Conservation (phyloP, 208 protist species). For the Trypanosoma mega region DNA sequence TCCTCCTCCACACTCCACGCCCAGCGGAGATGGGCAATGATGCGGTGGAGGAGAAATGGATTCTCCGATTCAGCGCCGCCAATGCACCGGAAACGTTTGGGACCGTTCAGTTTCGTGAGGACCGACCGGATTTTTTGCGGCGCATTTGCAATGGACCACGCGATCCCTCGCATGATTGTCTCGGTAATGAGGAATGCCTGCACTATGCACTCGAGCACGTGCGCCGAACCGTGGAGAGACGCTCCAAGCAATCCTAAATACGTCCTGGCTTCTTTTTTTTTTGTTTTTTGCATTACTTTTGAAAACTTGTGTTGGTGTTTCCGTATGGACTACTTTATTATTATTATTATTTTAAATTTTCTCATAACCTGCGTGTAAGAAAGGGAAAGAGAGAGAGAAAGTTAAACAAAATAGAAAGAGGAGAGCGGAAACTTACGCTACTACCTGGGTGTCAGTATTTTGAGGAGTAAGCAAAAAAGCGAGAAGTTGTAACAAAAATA, state of each 20-base stretch:
- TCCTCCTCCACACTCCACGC: slow-evolving; percentile 41
- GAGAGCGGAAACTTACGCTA: no score
- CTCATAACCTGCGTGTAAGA: no score
- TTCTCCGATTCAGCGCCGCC: slow-evolving; percentile 70
- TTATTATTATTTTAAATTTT: no score
- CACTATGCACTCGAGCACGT: slow-evolving; percentile 30
- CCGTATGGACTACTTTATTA: no score
- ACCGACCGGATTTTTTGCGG: slow-evolving; percentile 27
- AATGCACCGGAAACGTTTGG: slow-evolving; percentile 81
- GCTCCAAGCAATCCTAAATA: slow-evolving; percentile 5
- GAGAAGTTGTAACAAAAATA: no score
- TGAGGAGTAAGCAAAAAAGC: no score
- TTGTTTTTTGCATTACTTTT: not conserved
- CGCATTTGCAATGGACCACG: slow-evolving; percentile 34
- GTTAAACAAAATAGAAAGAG: no score
- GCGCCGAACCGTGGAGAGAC: slow-evolving; percentile 2
- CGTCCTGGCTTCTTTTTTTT: slow-evolving; percentile 1
- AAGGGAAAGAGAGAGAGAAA: no score
- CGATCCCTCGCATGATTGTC: slow-evolving; percentile 28
- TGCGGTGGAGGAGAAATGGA: slow-evolving; percentile 40
- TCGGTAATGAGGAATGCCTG: slow-evolving; percentile 33
- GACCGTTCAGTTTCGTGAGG: slow-evolving; percentile 49
- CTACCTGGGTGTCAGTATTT: no score
- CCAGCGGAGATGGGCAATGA: slow-evolving; percentile 12
- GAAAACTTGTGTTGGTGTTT: no score